Base-by-base conservation (phyloP, 176 grass and related monocot genomes). In the Musa schizocarpa region DNA sequence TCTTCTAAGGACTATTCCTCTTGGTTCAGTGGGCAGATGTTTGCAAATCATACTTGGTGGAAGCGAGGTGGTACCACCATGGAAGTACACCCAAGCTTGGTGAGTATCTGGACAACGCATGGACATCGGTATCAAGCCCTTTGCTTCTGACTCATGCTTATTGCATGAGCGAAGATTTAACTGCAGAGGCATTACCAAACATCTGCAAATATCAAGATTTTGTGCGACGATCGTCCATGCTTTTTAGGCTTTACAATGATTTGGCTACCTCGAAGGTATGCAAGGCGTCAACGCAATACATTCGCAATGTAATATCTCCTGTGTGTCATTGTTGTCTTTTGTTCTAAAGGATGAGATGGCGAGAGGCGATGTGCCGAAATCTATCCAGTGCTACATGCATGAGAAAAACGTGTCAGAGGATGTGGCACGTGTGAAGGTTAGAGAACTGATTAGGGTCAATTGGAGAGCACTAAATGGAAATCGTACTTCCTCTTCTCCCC, bases 21-120 rank as follows among this genome's bases (percentile, higher is more conserved):
- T 65, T 64, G 54, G n/a, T 22, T 22, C 19, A 74, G 82, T 84
- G 82, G 76, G 54, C 49, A 68, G 69, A 84, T 68, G 12, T 69
- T 27, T 84, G 82, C 55, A 75, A 74, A 57, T 54, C 76, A 26
- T 79, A 75, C 58, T 53, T 84, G 56, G 55, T 74, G 22, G 82
- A 84, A 73, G 75, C 82, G 52, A 84, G 65, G 55, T 84, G 82
- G 82, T 76, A 63, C 26, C 51, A 80, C 62, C 74, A 63, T 3
- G 63, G 70, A 29, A 56, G 76, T 53, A 51, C 53, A 76, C 83
- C 77, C 9, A 85, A 17, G 48, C 8, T 85, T 19, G 63, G 52
- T 53, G 77, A 80, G 59, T 85, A 85, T 53, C 67, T 85, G 13
- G 34, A 80, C 8, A 85, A 85, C n/a, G 77, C 77, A 43, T 71